Base-by-base conservation (phyloP, 306 rosid species). In the Cercis canadensis region DNA sequence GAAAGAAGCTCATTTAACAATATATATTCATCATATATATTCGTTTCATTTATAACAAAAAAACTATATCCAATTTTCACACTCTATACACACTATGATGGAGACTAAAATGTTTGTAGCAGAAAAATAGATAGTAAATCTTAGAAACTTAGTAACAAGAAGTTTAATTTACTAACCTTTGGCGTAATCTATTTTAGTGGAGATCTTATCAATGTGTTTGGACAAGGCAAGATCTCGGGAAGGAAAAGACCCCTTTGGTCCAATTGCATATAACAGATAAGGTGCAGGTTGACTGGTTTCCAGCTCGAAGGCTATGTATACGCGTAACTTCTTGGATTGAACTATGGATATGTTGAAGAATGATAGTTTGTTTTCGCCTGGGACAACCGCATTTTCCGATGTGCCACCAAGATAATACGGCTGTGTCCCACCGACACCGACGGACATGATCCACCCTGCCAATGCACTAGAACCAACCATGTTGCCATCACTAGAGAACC, bases 391-490 rank as follows among this genome's bases (percentile, higher is more conserved):
- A 1, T 49, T 4, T 9, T 13, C 3, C 4, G 58, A 50, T n/a
- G 8, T 59, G 18, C 70, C 78, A 5, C 60, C 74, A 0, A 78
- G 11, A 51, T 58, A 43, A 7, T 72, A 78, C 8, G 0, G 21
- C 51, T 72, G 49, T 51, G 65, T 12, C 0, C 70, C 45, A 0
- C 45, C 53, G 1, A 8, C 24, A 3, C 73, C 69, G 9, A 52
- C 11, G 0, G 47, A 16, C 12, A n/a, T 6, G 21, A 40, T 44
- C 82, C 82, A 78, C 70, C 65, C 78, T 14, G 65, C 70, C 12
- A 52, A 3, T 9, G 82, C 70, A 5, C 43, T 44, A 0, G 83
- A 79, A 46, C 67, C 71, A 54, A 67, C 75, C 83, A 79, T 79
- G 15, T 6, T 39, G 4, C 83, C 83, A 56, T 79, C 60, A 1